Percentiles rank a stretch among this genome's conserved stretches.
These are phyloP conservation scores for Neopestalotiopsis sp. DNA, from an alignment of 2,329 filamentous ascomycete genomes.

Conservation along the genomic window DNA sequence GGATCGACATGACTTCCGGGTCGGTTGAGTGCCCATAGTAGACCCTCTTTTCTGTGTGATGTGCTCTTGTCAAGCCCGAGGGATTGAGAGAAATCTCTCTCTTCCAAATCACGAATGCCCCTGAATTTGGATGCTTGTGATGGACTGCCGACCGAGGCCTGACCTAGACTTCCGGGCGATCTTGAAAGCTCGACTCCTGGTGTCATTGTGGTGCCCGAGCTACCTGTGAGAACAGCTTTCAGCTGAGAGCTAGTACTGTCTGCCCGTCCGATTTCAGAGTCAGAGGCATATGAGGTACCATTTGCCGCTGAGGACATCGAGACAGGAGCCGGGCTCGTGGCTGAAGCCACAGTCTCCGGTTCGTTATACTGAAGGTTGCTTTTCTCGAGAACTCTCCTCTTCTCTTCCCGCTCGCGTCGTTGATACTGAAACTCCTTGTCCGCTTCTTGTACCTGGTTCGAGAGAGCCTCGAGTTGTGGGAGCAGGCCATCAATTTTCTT, in stretches of 20 bases:
- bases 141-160: conserved; percentile 53
- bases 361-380: conserved; percentile 77
- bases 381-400: conserved; percentile 87
- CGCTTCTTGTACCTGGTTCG: conserved; percentile 86
- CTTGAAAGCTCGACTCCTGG: conserved; percentile 54
- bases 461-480: conserved; percentile 88
- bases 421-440: conserved; percentile 98
- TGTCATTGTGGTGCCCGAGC: conserved; percentile 39
- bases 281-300: conserved; percentile 59
- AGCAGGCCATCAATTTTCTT: conserved; percentile 87
- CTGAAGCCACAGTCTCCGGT: conserved; percentile 62
- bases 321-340: conserved; percentile 38
- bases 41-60: conserved; percentile 86
- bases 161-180: conserved; percentile 60
- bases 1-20: conserved; percentile 95
- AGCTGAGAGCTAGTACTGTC: conserved; percentile 78
- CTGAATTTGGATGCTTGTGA: conserved; percentile 73
- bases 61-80: conserved; percentile 61
- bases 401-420: conserved; percentile 93
- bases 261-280: conserved; percentile 73
- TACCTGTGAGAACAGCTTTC: conserved; percentile 55
- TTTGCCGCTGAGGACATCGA: conserved; percentile 45
- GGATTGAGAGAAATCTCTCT: conserved; percentile 68
- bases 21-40: conserved; percentile 92
- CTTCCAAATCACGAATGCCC: conserved; percentile 90